phyloP scores from a whole-genome alignment of 2,329 filamentous ascomycete genomes.

The Aspergillus sclerotialis region DNA sequence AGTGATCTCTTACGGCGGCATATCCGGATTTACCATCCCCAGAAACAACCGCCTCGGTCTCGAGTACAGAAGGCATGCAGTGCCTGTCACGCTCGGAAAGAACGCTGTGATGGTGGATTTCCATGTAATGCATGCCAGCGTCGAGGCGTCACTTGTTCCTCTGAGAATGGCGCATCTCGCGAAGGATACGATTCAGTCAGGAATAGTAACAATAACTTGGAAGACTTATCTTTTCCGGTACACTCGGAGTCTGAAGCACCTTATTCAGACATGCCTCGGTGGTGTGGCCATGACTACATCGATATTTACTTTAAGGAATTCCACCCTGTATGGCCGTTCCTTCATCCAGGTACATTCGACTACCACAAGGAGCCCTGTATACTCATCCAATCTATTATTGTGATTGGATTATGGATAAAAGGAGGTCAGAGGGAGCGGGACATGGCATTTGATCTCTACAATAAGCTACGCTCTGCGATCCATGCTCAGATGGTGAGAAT shows the following conservation, averaged over 20 bases:
- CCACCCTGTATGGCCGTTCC: conserved; percentile 20
- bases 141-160: conserved; percentile 5
- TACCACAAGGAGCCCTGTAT: conserved; percentile 14
- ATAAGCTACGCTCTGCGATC: conserved; percentile 11
- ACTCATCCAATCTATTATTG: conserved; percentile 19
- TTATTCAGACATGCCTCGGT: conserved; percentile 5
- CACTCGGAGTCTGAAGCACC: too few relatives aligned
- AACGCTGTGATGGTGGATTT: conserved; percentile 8
- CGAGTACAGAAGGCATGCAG: conserved; percentile 11
- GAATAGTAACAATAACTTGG: too few relatives aligned
- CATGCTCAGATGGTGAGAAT: conserved; percentile 14
- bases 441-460: conserved; percentile 15
- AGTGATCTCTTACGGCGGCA: conserved; percentile 18
- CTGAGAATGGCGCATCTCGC: too few relatives aligned
- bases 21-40: conserved; percentile 11
- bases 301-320: conserved; percentile 19
- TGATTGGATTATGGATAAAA: conserved; percentile 19
- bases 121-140: conserved; percentile 11
- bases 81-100: conserved; percentile 11
- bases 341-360: conserved; percentile 16
- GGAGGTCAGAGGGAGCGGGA: conserved; percentile 11
- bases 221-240: too few relatives aligned
- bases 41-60: conserved; percentile 4
- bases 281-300: conserved; percentile 12
- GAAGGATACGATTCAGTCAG: too few relatives aligned